Percentiles rank a stretch among this genome's conserved stretches.
Evolutionary conservation across 306 rosid genomes (phyloP).

Genomic region (Cucurbita maxima): DNA sequence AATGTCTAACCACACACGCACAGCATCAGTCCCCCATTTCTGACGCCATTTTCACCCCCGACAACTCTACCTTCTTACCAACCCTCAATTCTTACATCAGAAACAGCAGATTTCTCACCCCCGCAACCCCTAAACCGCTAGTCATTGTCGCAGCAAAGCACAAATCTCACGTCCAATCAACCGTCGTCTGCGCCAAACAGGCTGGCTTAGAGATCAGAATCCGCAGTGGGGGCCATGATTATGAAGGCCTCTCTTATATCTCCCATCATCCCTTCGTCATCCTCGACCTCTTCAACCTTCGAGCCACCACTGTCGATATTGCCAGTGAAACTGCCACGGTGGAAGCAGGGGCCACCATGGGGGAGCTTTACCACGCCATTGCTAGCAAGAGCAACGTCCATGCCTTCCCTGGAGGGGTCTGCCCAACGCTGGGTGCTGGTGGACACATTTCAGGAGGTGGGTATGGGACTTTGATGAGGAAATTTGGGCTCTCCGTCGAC

Average conservation of each 20-base stretch:
- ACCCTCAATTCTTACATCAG: conserved; percentile 2
- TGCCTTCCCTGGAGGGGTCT: conserved; percentile 18
- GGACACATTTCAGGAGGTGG: conserved; percentile 29
- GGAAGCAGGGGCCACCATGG: conserved; percentile 18
- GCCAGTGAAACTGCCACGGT: conserved; percentile 13
- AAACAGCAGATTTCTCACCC: conserved; percentile 11
- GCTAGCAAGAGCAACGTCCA: conserved; percentile 6
- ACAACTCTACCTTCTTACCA: conserved; percentile 7
- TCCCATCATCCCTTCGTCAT: conserved; percentile 13
- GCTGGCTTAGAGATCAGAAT: conserved; percentile 11
- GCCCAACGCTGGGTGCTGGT: conserved; percentile 14
- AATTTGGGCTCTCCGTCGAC: conserved; percentile 20
- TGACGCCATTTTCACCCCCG: conserved; percentile 5
- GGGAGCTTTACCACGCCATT: conserved; percentile 21
- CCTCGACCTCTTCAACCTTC: conserved; percentile 21
- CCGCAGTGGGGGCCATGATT: conserved; percentile 34
- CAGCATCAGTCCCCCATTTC: not conserved
- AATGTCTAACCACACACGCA: not conserved
- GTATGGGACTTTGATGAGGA: conserved; percentile 21
- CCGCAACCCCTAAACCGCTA: conserved; percentile 19
- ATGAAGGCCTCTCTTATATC: conserved; percentile 16
- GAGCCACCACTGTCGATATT: conserved; percentile 5
- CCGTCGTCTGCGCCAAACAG: conserved; percentile 8
- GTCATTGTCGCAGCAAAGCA: conserved; percentile 7
- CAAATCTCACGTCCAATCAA: conserved; percentile 11